Percentiles rank a stretch among this genome's conserved stretches.
phyloP scores from a whole-genome alignment of 257 asterid genomes.

The Nicotiana benthamiana region DNA sequence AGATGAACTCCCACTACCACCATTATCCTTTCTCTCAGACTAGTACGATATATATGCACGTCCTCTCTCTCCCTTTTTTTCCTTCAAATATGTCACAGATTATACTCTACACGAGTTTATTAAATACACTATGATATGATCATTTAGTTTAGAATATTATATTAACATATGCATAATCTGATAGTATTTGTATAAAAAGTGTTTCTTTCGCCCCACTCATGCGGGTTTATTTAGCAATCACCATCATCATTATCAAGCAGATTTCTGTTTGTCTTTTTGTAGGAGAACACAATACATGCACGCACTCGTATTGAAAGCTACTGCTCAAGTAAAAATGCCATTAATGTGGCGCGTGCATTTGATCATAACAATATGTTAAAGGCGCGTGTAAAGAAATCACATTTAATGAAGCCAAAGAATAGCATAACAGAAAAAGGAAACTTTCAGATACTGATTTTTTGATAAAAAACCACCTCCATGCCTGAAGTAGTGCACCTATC shows the following conservation, averaged over 20 bases:
- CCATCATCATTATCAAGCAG: constrained; percentile 3
- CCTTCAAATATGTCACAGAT: not conserved
- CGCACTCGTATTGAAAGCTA: constrained; percentile 11
- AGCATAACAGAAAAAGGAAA: not conserved
- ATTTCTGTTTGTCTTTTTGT: constrained; percentile 12
- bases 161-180: not conserved
- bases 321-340: not conserved
- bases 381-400: not conserved
- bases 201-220: not conserved
- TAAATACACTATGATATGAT: not conserved
- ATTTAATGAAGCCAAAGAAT: not conserved
- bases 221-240: constrained; percentile 13
- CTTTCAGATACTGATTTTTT: not conserved
- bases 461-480: not conserved
- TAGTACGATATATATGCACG: not conserved
- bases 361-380: not conserved
- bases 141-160: not conserved
- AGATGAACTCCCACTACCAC: not conserved
- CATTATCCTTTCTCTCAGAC: not conserved
- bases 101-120: not conserved
- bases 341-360: constrained; percentile 9
- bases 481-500: not conserved
- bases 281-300: not conserved
- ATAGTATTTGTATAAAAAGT: not conserved
- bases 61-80: not conserved